Conservation (phyloP, 371 early-diverging fungal genomes). For the Basidiobolus meristosporus region DNA sequence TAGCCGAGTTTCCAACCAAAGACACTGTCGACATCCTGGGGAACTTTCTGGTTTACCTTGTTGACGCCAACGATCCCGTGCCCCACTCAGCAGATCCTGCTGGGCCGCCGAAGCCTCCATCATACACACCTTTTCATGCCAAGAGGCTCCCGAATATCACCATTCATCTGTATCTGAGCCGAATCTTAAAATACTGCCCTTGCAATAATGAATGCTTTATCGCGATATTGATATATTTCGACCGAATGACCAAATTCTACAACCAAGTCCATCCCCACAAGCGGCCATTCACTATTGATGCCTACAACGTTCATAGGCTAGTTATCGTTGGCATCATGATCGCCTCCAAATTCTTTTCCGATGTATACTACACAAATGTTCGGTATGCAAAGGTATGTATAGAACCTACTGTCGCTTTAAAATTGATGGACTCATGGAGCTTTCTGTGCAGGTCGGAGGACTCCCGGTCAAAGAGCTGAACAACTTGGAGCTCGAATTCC, state of each 20-base stretch:
- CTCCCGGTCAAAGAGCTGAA: constrained; percentile 76
- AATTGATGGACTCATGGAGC: no score
- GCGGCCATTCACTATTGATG: no score
- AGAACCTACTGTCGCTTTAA: no score
- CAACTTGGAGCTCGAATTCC: constrained; percentile 64
- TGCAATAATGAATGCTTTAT: constrained; percentile 74
- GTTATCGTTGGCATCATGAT: constrained; percentile 68
- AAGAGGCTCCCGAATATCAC: constrained; percentile 74
- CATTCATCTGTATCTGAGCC: constrained; percentile 54
- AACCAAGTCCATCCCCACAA: no score
- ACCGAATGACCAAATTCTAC: no score
- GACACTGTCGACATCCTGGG: no score
- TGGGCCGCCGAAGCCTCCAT: no score
- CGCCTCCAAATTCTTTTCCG: constrained; percentile 66
- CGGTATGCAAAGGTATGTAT: constrained; percentile 77
- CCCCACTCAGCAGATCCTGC: no score
- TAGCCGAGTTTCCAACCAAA: no score
- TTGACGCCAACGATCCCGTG: no score
- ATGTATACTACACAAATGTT: constrained; percentile 81
- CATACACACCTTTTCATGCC: constrained; percentile 59
- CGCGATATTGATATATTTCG: constrained; percentile 67
- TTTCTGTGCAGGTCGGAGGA: no score
- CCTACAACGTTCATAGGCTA: constrained; percentile 76
- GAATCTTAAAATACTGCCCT: constrained; percentile 83
- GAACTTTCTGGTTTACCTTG: no score